Conservation (phyloP, 768 basidiomycete genomes). For the Chiua virens region DNA sequence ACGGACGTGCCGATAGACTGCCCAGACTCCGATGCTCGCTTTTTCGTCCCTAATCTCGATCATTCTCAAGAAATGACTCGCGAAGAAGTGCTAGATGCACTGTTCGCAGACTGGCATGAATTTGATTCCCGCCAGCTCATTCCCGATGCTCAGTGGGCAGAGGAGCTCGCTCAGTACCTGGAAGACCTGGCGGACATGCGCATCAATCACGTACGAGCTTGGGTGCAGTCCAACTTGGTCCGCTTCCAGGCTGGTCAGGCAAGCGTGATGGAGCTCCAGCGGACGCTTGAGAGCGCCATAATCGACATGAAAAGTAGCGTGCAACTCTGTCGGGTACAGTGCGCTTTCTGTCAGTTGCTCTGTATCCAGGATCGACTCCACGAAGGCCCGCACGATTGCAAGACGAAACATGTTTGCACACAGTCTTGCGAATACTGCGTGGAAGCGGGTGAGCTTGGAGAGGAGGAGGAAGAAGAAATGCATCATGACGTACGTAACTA, state of each 20-base stretch:
- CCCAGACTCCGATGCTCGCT: slow-evolving; percentile 36
- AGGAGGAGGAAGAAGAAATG: neutral
- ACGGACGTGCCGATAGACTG: slow-evolving; percentile 41
- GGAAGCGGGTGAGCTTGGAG: too few relatives aligned
- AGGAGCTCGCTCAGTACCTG: slow-evolving; percentile 40
- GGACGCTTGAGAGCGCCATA: slow-evolving; percentile 41
- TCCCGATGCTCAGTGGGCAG: slow-evolving; percentile 44
- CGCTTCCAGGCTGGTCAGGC: slow-evolving; percentile 48
- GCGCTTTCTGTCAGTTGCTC: slow-evolving; percentile 45
- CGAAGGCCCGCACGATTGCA: slow-evolving; percentile 47
- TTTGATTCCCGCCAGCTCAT: slow-evolving; percentile 33
- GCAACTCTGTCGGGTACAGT: slow-evolving; percentile 51
- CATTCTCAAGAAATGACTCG: slow-evolving; percentile 9
- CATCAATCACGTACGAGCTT: slow-evolving; percentile 46
- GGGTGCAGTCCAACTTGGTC: slow-evolving; percentile 49
- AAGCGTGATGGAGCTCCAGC: slow-evolving; percentile 44
- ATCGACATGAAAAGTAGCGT: slow-evolving; percentile 49
- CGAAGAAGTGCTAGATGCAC: slow-evolving; percentile 13
- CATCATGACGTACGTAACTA: too few relatives aligned
- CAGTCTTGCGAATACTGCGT: slow-evolving; percentile 42
- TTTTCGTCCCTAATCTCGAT: slow-evolving; percentile 31
- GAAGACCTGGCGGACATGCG: slow-evolving; percentile 42
- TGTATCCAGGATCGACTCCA: slow-evolving; percentile 49
- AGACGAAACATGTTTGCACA: slow-evolving; percentile 47
- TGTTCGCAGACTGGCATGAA: slow-evolving; percentile 31